Base-by-base conservation (phyloP, 257 asterid genomes). In the Gentiana macrophylla region DNA sequence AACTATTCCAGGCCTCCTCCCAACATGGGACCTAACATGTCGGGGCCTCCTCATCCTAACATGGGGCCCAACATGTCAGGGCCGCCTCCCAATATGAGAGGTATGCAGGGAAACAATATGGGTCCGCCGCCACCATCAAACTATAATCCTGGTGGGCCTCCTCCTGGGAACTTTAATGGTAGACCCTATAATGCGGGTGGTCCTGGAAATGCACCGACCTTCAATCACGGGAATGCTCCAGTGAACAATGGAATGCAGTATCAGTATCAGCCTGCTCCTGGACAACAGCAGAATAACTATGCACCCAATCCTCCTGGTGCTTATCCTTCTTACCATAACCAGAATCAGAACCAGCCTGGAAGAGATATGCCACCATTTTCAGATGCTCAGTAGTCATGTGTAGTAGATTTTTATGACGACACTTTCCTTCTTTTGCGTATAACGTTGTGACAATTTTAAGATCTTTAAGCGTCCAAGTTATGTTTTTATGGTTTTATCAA, bases 311-410 rank as follows among this genome's bases (percentile, higher is more conserved):
- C 12, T 13, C 58, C 49, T 4, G 78, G 66, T 50, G 79, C 70
- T 15, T 56, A 62, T 49, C 72, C 80, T n/a, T 10, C 72, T 24
- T 56, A 62, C 52, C 72, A 77, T n/a, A 44, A 69, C 55, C 79
- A 69, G 35, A 68, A 49, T 71, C 82, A 72, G 66, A 74, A 80
- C 66, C 53, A 74, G 6, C 80, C 79, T 5, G 88, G 84, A 59
- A 74, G 91, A 70, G 84, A 79, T 52, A 61, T 72, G 62, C 77
- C 79, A 11, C 70, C 60, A 0, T 53, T 59, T 2, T 65, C 60
- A 47, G 53, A 59, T 51, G 45, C 60, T 53, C 45, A 66, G 32
- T 66, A 53, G 43, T 15, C 62, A 10, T 50, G 47, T n/a, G 47
- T 55, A 48, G 62, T 55, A 48, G 62, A 55, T 62, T 56, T 51